These are phyloP conservation scores for Hypoxylon sp. DNA, from an alignment of 2,329 filamentous ascomycete species.

Conservation along the genomic window DNA sequence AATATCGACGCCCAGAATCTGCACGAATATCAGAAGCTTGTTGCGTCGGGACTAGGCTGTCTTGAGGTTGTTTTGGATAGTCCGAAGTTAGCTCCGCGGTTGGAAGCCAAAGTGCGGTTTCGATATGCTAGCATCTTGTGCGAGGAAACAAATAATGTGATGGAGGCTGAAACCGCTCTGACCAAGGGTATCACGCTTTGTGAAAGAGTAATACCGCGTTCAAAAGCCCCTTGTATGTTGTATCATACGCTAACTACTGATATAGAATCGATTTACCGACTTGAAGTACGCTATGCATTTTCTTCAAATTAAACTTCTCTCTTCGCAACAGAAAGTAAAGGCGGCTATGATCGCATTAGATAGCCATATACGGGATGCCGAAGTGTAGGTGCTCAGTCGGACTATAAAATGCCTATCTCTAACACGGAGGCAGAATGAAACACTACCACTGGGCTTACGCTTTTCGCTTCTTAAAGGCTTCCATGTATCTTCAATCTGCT, in stretches of 20 bases:
- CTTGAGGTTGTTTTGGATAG: slow-evolving; percentile 77
- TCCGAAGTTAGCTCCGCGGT: slow-evolving; percentile 70
- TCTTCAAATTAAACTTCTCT: slow-evolving; percentile 74
- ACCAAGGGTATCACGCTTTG: slow-evolving; percentile 79
- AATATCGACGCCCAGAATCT: slow-evolving; percentile 65
- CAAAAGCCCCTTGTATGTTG: neutral
- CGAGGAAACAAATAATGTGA: slow-evolving; percentile 81
- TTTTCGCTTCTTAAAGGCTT: slow-evolving; percentile 79
- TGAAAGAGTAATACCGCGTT: slow-evolving; percentile 65
- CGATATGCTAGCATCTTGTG: slow-evolving; percentile 79
- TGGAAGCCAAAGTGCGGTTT: slow-evolving; percentile 77
- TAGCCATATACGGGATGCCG: slow-evolving; percentile 75
- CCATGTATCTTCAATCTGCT: slow-evolving; percentile 73
- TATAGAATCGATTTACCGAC: slow-evolving; percentile 70
- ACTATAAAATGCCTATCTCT: slow-evolving; percentile 32
- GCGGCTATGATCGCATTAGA: slow-evolving; percentile 80
- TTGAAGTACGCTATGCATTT: slow-evolving; percentile 84
- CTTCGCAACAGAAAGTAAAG: slow-evolving; percentile 76
- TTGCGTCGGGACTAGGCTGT: slow-evolving; percentile 79
- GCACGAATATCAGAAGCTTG: slow-evolving; percentile 77
- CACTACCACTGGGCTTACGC: slow-evolving; percentile 82
- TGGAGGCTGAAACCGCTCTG: slow-evolving; percentile 78
- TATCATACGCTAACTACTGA: slow-evolving; percentile 47
- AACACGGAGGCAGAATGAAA: slow-evolving; percentile 60
- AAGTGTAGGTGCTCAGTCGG: slow-evolving; percentile 63